Evolutionary conservation across 1,284 basidiomycete genomes (phyloP).

Genomic region (Pyrrhoderma noxium): DNA sequence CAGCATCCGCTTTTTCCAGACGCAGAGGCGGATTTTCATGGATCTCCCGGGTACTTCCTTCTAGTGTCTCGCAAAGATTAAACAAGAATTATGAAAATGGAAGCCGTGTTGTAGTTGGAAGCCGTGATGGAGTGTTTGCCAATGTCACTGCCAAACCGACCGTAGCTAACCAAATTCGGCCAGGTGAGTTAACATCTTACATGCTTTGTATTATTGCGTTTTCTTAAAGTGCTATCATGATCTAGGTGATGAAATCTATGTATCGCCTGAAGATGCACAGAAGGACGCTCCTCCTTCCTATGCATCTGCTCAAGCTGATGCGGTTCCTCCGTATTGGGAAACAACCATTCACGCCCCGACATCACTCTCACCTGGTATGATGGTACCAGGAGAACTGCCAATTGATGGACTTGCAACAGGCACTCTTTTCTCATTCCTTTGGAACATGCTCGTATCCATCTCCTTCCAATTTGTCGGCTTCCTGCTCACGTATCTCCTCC

Average conservation of each 20-base stretch:
- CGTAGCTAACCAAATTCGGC: slow-evolving; percentile 47
- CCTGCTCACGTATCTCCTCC: slow-evolving; percentile 88
- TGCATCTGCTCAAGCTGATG: slow-evolving; percentile 85
- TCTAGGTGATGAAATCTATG: slow-evolving; percentile 62
- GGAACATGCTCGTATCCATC: slow-evolving; percentile 90
- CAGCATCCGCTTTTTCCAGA: slow-evolving; percentile 29
- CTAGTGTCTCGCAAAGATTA: slow-evolving; percentile 26
- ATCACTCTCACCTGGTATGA: slow-evolving; percentile 27
- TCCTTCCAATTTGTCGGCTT: slow-evolving; percentile 98
- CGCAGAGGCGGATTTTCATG: slow-evolving; percentile 33
- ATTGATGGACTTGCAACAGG: slow-evolving; percentile 74
- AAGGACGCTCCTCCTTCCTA: slow-evolving; percentile 86
- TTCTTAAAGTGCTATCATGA: not conserved
- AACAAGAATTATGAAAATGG: slow-evolving; percentile 26
- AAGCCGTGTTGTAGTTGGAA: slow-evolving; percentile 91
- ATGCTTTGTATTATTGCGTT: slow-evolving; percentile 9
- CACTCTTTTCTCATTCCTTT: slow-evolving; percentile 80
- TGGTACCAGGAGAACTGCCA: slow-evolving; percentile 55
- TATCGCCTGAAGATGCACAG: slow-evolving; percentile 73
- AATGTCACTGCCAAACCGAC: slow-evolving; percentile 93
- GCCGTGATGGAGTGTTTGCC: slow-evolving; percentile 92
- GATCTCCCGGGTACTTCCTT: slow-evolving; percentile 47
- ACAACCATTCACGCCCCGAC: slow-evolving; percentile 87
- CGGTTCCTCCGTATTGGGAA: slow-evolving; percentile 97
- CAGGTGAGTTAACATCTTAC: slow-evolving; percentile 40